Conservation (phyloP, 129 eudicot genomes). For the Arctium minus region DNA sequence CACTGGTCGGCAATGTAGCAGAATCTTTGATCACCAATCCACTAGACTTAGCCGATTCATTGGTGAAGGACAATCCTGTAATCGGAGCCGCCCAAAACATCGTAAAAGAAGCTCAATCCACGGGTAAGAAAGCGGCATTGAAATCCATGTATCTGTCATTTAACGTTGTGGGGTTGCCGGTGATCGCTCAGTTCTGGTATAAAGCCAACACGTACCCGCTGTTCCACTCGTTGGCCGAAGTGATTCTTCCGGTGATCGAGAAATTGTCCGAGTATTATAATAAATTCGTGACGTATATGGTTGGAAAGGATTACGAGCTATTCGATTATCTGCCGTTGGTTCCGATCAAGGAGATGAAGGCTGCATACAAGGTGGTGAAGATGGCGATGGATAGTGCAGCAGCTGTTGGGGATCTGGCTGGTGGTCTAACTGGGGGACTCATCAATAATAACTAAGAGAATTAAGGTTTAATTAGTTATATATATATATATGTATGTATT, state of each 20-base stretch:
- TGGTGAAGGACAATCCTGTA: slow-evolving; percentile 10
- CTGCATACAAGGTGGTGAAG: slow-evolving; percentile 64
- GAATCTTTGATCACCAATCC: slow-evolving; percentile 9
- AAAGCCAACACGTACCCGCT: slow-evolving; percentile 30
- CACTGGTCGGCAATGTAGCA: slow-evolving; percentile 15
- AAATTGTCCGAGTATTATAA: slow-evolving; percentile 48
- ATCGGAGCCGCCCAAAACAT: slow-evolving; percentile 26
- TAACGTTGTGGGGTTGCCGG: slow-evolving; percentile 29
- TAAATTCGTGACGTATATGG: slow-evolving; percentile 25
- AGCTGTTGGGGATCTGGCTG: slow-evolving; percentile 18
- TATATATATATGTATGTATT: background rate
- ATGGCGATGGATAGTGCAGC: slow-evolving; percentile 28
- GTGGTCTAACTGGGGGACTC: background rate
- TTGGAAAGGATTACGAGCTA: slow-evolving; percentile 40
- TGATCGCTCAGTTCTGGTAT: slow-evolving; percentile 50
- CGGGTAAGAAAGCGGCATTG: slow-evolving; percentile 46
- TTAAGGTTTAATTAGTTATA: background rate
- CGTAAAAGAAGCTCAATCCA: slow-evolving; percentile 26
- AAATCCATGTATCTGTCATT: slow-evolving; percentile 33
- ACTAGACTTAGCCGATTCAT: background rate
- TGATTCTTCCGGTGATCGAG: slow-evolving; percentile 48
- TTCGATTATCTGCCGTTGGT: slow-evolving; percentile 46
- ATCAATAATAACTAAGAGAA: background rate
- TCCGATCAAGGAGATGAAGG: slow-evolving; percentile 54
- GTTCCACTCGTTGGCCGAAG: slow-evolving; percentile 35